Evolutionary conservation across 495 filamentous ascomycete species (phyloP).

Genomic region (Arthonia radiata): DNA sequence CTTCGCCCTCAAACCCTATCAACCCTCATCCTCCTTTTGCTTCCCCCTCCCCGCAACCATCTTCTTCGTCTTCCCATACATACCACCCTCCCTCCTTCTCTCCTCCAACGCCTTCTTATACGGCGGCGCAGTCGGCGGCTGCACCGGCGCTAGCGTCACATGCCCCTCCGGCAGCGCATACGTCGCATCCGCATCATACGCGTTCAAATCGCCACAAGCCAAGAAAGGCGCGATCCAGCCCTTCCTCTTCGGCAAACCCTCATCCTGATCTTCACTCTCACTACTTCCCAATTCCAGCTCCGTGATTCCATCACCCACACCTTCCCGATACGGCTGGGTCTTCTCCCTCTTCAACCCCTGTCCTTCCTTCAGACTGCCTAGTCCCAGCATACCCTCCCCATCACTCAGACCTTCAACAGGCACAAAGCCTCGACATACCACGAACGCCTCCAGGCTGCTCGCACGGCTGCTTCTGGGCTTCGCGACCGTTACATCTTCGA

Average conservation of each 20-base stretch:
- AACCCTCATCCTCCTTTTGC: no score
- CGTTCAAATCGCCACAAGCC: slow-evolving; percentile 84
- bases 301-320: slow-evolving; percentile 32
- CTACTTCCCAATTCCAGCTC: slow-evolving; percentile 30
- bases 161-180: slow-evolving; percentile 60
- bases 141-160: slow-evolving; percentile 72
- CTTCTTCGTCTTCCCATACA: slow-evolving; percentile 60
- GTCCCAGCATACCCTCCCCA: slow-evolving; percentile 23
- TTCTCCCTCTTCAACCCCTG: slow-evolving; percentile 16
- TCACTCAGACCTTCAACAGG: slow-evolving; percentile 41
- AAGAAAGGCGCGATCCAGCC: slow-evolving; percentile 93
- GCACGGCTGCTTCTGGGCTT: slow-evolving; percentile 82
- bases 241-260: slow-evolving; percentile 24
- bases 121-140: slow-evolving; percentile 84
- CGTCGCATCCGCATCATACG: slow-evolving; percentile 82
- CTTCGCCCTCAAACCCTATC: no score
- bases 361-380: slow-evolving; percentile 14
- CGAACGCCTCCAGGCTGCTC: slow-evolving; percentile 87
- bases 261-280: slow-evolving; percentile 13
- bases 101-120: slow-evolving; percentile 80
- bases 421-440: slow-evolving; percentile 75
- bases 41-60: no score
- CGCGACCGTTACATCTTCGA: slow-evolving; percentile 64
- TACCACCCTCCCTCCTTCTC: slow-evolving; percentile 47
- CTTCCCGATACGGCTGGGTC: slow-evolving; percentile 5